Base-by-base conservation (phyloP, 164 flowering plant genomes). In the Dillenia turbinata region DNA sequence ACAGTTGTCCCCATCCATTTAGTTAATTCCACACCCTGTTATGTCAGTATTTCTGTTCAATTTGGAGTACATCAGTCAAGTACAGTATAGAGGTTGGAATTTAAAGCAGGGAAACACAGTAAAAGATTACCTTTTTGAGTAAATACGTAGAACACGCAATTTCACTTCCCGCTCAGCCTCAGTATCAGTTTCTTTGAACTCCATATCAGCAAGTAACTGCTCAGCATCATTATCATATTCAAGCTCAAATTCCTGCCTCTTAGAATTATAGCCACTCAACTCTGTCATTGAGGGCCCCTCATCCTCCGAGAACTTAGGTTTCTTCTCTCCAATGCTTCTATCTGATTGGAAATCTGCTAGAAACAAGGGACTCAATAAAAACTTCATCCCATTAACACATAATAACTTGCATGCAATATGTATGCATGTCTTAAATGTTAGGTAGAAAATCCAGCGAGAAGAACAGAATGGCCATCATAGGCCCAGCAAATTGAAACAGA, bases 151-250 rank as follows among this genome's bases (percentile, higher is more conserved):
- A 44, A 94, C 85, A 55, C 83, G 76, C 69, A 94, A 70, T 73
- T 94, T 94, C 59, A 89, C 60, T 77, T 91, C 84, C 47, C 67
- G 83, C 50, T 94, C 98, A 63, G 83, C 79, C 67, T 83, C 84
- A 46, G 83, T 75, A 67, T 94, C 97, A 16, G 84, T 74, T 8
- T 86, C 90, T 71, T 89, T 91, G 69, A 95, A 95, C 71, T 92
- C 99, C 99, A 95, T 91, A 70, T 95, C 97, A 44, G 96, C 94
- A 44, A 95, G 80, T 58, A 88, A 62, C 74, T 85, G 90, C 77
- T 95, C 99, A 19, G 99, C 99, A 76, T 95, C 99, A 70, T 95
- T 92, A 66, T 95, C 99, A 75, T 95, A 91, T 71, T 95, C 99
- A 61, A 86, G 73, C 33, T 95, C 97, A 71, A 95, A 95, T 69